Evolutionary conservation across 331 rosid genomes (phyloP).

Genomic region (Ulmus americana): DNA sequence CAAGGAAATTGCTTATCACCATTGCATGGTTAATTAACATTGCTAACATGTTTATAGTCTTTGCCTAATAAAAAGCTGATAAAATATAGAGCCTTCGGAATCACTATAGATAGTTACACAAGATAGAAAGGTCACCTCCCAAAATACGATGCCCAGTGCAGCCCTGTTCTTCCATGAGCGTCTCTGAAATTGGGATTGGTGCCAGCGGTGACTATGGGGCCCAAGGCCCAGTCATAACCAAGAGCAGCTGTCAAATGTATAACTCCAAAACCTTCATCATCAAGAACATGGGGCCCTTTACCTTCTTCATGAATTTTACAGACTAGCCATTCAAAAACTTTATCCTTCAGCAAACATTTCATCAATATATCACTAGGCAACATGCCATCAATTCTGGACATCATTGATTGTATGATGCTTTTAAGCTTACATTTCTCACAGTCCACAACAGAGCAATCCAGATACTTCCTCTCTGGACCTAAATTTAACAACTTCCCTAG

Average conservation of each 20-base stretch:
- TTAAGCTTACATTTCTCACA: conserved; percentile 49
- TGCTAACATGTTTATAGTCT: neutral
- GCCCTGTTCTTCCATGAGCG: conserved; percentile 60
- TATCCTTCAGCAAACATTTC: conserved; percentile 52
- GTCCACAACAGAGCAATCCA: conserved; percentile 42
- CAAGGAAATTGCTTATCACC: too few species aligned
- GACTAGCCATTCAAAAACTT: conserved; percentile 57
- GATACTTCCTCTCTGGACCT: conserved; percentile 36
- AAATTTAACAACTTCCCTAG: conserved; percentile 42
- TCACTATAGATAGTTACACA: neutral
- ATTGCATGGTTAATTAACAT: too few species aligned
- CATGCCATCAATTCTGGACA: conserved; percentile 22
- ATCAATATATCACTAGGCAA: conserved; percentile 32
- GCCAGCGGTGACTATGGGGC: conserved; percentile 47
- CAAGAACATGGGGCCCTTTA: conserved; percentile 43
- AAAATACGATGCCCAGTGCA: conserved; percentile 78
- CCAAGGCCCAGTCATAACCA: conserved; percentile 68
- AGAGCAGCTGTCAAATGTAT: conserved; percentile 72
- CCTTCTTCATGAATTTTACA: conserved; percentile 51
- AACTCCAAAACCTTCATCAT: conserved; percentile 60
- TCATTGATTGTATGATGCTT: conserved; percentile 28
- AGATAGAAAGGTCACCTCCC: conserved; percentile 50
- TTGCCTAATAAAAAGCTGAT: neutral
- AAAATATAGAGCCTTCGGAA: conserved; percentile 5
- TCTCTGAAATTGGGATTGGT: conserved; percentile 64